These are phyloP conservation scores for Inga leiocalycina DNA, from an alignment of 306 rosid genomes.

Conservation along the genomic window DNA sequence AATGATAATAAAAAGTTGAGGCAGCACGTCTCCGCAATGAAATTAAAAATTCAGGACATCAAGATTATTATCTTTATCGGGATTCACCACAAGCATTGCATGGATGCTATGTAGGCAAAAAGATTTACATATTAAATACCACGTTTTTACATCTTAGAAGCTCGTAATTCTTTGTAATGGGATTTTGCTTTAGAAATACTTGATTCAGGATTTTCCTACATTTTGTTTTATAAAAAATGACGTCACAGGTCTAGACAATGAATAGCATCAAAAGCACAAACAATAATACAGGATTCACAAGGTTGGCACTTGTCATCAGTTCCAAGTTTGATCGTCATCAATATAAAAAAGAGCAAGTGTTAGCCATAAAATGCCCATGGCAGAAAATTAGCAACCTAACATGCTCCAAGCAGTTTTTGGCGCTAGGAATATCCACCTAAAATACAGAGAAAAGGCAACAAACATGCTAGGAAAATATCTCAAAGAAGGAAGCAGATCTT, in stretches of 20 bases:
- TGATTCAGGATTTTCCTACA: not conserved
- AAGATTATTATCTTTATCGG: slow-evolving; percentile 12
- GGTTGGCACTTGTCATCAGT: slow-evolving; percentile 1
- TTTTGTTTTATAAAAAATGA: not conserved
- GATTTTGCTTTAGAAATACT: not conserved
- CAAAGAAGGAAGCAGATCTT: slow-evolving; percentile 9
- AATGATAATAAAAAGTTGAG: not conserved
- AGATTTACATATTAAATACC: slow-evolving; percentile 2
- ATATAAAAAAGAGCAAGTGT: not conserved
- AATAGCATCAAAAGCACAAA: not conserved
- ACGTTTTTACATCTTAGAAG: not conserved
- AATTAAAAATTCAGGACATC: not conserved
- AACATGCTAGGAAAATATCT: slow-evolving; percentile 10
- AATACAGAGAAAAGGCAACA: slow-evolving; percentile 16
- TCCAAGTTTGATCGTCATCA: slow-evolving; percentile 12
- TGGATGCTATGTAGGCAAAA: slow-evolving; percentile 26
- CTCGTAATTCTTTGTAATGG: not conserved
- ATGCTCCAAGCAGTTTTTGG: not conserved
- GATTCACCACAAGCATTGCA: slow-evolving; percentile 27
- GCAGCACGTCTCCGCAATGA: slow-evolving; percentile 6
- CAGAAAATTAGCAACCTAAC: slow-evolving; percentile 3
- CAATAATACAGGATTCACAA: slow-evolving; percentile 15
- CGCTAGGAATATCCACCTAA: not conserved
- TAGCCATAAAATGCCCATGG: not conserved
- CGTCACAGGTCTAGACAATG: not conserved